Base-by-base conservation (phyloP, 345 rosid species). In the Garcia nutans region DNA sequence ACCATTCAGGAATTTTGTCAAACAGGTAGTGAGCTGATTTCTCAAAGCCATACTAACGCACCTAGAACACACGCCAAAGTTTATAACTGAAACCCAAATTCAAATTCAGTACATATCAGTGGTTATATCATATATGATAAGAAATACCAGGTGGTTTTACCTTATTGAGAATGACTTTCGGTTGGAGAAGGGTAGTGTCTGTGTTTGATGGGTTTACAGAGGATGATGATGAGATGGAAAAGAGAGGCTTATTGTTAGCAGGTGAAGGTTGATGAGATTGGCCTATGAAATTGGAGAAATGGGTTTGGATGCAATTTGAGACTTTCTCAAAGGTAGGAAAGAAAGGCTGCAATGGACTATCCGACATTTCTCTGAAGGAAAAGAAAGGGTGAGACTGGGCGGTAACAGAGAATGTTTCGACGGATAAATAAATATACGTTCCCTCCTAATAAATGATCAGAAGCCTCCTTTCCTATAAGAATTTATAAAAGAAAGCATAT, bases 321-420 rank as follows among this genome's bases (percentile, higher is more conserved):
- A 88, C 23, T 62, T 85, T 90, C 56, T 80, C 85, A 17, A 85
- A 62, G 56, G 79, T 86, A 9, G 77, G 86, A 71, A 85, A 76
- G 74, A 91, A 78, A 64, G 82, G 63, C 70, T 83, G 89, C 72
- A 88, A 74, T 72, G 95, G 90, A 49, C 86, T 86, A 75, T 88
- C 95, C 11, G 81, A 71, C 95, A 88, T 89, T 57, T 47, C 81
- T 49, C 2, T 1, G 7, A 58, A 41, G 19, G 26, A 12, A 71
- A 67, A 23, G 19, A 61, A 33, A 64, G 44, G 22, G 8, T 33
- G 42, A 15, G 67, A 15, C 20, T 10, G 33, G 12, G 31, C 68
- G 56, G 58, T 58, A 68, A 68, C 17, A 65, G 13, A 17, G 23
- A 41, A 20, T 59, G 12, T 3, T 1, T 10, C 8, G 6, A 45